Conservation (phyloP, 192 early-diverging fungal genomes). For the Spizellomyces punctatus region DNA sequence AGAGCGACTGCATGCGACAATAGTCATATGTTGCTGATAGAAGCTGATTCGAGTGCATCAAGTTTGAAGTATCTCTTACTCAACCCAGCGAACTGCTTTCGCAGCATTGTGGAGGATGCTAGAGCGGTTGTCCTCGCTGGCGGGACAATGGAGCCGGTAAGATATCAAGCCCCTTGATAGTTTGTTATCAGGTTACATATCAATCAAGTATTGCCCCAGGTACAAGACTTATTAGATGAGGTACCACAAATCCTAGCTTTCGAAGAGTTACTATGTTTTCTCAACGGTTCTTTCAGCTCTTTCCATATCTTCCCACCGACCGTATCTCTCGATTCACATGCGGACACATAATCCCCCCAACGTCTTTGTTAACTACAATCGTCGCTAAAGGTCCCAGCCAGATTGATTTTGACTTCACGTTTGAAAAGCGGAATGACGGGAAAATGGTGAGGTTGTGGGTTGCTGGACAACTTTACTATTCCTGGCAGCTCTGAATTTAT, state of each 20-base stretch:
- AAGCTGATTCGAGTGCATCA: neutral
- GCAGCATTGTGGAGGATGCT: constrained; percentile 75
- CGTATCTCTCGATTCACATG: constrained; percentile 72
- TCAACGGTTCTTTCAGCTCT: constrained; percentile 39
- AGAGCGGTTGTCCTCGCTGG: constrained; percentile 85
- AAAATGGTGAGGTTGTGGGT: constrained; percentile 42
- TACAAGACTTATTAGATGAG: constrained; percentile 32
- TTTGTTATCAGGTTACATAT: neutral
- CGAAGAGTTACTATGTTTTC: neutral
- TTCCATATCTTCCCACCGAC: constrained; percentile 49
- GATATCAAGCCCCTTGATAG: constrained; percentile 1
- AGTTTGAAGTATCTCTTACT: constrained; percentile 82
- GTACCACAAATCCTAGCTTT: neutral
- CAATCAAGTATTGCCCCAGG: neutral
- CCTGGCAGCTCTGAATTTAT: neutral
- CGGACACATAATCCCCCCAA: constrained; percentile 80
- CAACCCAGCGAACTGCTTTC: constrained; percentile 80
- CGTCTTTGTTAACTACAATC: constrained; percentile 71
- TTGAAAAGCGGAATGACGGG: constrained; percentile 55
- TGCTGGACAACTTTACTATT: neutral
- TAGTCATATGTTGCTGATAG: too few relatives aligned
- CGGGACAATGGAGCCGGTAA: constrained; percentile 90
- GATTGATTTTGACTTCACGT: constrained; percentile 67
- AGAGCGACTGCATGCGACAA: too few relatives aligned
- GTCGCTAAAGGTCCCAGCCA: constrained; percentile 69